phyloP scores from a whole-genome alignment of 2,329 filamentous ascomycete species.

The Calonectria ilicicola region DNA sequence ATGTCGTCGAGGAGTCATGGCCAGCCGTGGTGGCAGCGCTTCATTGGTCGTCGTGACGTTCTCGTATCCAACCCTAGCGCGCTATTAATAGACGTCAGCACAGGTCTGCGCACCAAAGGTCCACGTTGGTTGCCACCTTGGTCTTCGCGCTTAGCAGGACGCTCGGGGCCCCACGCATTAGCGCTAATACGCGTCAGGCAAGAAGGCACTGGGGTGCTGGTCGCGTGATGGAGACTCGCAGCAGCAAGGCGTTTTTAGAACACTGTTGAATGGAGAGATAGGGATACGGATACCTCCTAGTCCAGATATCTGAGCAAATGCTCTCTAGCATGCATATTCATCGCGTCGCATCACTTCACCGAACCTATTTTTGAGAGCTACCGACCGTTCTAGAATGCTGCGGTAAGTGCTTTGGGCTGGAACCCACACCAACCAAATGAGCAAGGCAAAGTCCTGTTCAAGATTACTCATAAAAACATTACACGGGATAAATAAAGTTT shows the following conservation, averaged over 20 bases:
- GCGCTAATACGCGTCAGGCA: neutral
- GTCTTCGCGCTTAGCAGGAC: neutral
- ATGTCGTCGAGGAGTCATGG: neutral
- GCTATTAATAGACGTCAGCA: neutral
- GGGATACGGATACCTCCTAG: too few species aligned
- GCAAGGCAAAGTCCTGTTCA: too few species aligned
- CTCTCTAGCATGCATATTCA: too few species aligned
- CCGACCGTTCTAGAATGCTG: too few species aligned
- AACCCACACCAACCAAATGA: too few species aligned
- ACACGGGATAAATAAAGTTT: too few species aligned
- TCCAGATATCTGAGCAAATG: too few species aligned
- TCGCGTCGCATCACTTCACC: too few species aligned
- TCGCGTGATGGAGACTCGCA: neutral
- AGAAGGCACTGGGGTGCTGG: neutral
- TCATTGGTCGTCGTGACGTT: neutral
- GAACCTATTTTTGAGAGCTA: too few species aligned
- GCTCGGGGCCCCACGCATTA: neutral
- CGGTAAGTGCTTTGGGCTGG: too few species aligned
- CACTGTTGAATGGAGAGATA: too few species aligned
- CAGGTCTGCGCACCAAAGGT: neutral
- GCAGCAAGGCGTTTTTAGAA: neutral
- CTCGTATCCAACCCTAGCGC: constrained; percentile 1
- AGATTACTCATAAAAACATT: too few species aligned
- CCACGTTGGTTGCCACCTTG: neutral
- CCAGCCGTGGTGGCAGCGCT: neutral